Percentiles rank a stretch among this genome's conserved stretches.
phyloP scores from a whole-genome alignment of 2,329 filamentous ascomycete species.

The Curvularia eragrostidis region DNA sequence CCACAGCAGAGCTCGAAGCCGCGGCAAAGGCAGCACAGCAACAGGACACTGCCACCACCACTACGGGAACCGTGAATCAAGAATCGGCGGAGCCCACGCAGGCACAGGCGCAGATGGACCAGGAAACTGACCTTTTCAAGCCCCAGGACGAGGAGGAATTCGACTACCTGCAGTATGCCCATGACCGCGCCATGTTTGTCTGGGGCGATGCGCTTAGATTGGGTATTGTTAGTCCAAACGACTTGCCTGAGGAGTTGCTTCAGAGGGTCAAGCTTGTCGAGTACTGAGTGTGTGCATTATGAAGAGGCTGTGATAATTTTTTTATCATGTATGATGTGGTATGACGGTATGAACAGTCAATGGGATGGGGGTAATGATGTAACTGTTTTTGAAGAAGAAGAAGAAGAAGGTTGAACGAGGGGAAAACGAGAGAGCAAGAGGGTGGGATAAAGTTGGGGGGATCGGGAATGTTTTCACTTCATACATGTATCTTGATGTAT shows the following conservation, averaged over 20 bases:
- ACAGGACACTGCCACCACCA: conserved; percentile 14
- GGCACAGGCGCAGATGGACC: conserved; percentile 31
- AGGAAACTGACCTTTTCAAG: conserved; percentile 51
- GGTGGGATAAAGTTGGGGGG: too few species aligned
- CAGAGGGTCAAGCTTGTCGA: conserved; percentile 72
- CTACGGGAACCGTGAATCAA: conserved; percentile 36
- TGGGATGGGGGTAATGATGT: background rate
- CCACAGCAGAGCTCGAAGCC: conserved; percentile 28
- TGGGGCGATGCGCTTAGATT: conserved; percentile 86
- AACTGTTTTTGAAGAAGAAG: background rate
- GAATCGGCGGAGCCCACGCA: conserved; percentile 32
- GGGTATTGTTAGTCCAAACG: conserved; percentile 75
- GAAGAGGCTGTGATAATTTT: too few species aligned
- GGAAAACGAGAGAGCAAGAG: background rate
- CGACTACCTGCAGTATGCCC: conserved; percentile 90
- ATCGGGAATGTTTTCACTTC: too few species aligned
- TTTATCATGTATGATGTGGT: background rate
- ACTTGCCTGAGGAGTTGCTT: conserved; percentile 74
- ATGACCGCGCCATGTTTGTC: conserved; percentile 90
- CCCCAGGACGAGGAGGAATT: conserved; percentile 73
- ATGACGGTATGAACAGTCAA: background rate
- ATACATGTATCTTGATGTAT: background rate
- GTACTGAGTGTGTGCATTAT: conserved; percentile 52
- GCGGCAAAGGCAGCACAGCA: conserved; percentile 28
- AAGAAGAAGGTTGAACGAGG: background rate